Conservation (phyloP, 2,329 filamentous ascomycete species). For the Phaeosphaeria sp. region DNA sequence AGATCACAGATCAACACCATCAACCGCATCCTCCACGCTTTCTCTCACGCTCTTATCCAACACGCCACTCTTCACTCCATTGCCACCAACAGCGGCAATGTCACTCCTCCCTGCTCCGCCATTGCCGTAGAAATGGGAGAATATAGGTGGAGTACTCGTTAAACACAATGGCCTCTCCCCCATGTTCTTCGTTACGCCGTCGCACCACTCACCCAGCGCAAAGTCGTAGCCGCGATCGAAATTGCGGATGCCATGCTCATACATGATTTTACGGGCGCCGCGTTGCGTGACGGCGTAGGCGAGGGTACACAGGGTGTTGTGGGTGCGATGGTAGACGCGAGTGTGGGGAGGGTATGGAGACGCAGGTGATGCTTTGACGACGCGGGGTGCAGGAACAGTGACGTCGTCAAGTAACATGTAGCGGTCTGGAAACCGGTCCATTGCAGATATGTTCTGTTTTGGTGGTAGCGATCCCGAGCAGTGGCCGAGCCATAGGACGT, state of each 20-base stretch:
- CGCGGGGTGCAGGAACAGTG: constrained; percentile 30
- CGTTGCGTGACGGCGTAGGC: constrained; percentile 35
- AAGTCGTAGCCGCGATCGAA: constrained; percentile 34
- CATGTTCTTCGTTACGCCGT: constrained; percentile 23
- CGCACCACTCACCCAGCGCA: constrained; percentile 29
- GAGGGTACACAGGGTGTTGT: constrained; percentile 28
- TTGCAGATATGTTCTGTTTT: constrained; percentile 5
- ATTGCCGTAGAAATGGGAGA: constrained; percentile 25
- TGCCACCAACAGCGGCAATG: constrained; percentile 28
- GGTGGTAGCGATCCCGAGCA: constrained; percentile 38
- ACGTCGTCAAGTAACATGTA: constrained; percentile 21
- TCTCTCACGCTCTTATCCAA: constrained; percentile 31
- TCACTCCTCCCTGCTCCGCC: constrained; percentile 22
- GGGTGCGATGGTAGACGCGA: neutral
- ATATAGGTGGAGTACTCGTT: constrained; percentile 33
- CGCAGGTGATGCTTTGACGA: constrained; percentile 19
- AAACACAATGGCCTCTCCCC: constrained; percentile 33
- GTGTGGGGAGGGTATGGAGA: constrained; percentile 24
- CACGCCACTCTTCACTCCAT: constrained; percentile 21
- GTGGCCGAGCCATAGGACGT: constrained; percentile 50
- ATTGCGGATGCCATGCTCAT: constrained; percentile 34
- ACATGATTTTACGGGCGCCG: constrained; percentile 35
- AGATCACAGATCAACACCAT: constrained; percentile 10
- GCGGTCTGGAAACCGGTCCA: constrained; percentile 18
- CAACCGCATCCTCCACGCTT: constrained; percentile 22